Percentiles rank a stretch among this genome's conserved stretches.
phyloP scores from a whole-genome alignment of 306 rosid genomes.

The Lagenaria siceraria region DNA sequence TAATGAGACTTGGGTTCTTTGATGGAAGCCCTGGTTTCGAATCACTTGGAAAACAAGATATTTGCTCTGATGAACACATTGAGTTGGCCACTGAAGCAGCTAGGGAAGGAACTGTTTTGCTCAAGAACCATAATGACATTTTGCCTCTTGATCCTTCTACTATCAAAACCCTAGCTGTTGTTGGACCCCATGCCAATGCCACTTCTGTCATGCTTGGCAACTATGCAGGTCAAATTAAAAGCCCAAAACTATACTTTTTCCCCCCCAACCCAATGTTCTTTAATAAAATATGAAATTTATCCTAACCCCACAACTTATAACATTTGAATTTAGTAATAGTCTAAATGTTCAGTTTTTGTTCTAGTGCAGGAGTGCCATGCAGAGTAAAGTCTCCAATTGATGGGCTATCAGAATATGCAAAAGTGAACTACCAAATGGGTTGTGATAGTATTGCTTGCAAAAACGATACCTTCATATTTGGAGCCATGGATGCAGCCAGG shows the following conservation, averaged over 20 bases:
- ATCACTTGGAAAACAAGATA: slow-evolving; percentile 52
- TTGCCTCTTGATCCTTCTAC: slow-evolving; percentile 34
- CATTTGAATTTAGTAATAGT: neutral
- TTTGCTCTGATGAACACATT: slow-evolving; percentile 42
- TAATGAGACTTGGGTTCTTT: slow-evolving; percentile 69
- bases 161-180: slow-evolving; percentile 25
- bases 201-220: slow-evolving; percentile 55
- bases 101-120: slow-evolving; percentile 57
- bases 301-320: neutral
- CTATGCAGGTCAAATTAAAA: slow-evolving; percentile 31
- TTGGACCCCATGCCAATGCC: slow-evolving; percentile 72
- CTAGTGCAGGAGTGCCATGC: neutral
- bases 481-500: slow-evolving; percentile 34
- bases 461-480: slow-evolving; percentile 35
- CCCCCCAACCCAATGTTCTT: neutral
- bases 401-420: slow-evolving; percentile 1
- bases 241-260: neutral
- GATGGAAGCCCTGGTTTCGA: slow-evolving; percentile 52
- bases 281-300: neutral
- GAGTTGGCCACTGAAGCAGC: slow-evolving; percentile 58
- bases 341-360: neutral
- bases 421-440: slow-evolving; percentile 35
- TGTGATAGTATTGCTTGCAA: slow-evolving; percentile 39
- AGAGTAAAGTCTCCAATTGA: neutral
- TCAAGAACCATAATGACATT: slow-evolving; percentile 33